A percentile compares a stretch with the other conserved stretches of the same genome.
Conservation (phyloP, 2,329 filamentous ascomycete species). For the Aspergillus piperis region DNA sequence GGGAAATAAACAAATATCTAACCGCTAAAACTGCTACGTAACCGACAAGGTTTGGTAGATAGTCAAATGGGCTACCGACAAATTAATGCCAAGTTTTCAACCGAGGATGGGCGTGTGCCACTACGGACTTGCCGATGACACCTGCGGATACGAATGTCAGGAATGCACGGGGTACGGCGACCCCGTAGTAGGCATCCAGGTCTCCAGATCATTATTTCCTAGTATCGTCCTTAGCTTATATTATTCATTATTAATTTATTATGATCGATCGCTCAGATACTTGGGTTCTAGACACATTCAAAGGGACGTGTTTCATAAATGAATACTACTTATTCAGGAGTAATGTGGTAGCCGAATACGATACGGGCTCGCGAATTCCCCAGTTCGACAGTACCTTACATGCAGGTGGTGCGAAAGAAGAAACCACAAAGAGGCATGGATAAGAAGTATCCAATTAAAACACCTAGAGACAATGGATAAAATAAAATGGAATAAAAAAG, state of each 20-base stretch:
- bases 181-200: conserved; percentile 15
- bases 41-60: conserved; percentile 14
- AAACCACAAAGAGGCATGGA: background rate
- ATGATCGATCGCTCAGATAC: background rate
- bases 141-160: conserved; percentile 23
- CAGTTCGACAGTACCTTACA: background rate
- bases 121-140: conserved; percentile 29
- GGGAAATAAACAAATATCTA: conserved; percentile 5
- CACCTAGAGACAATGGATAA: background rate
- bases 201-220: background rate
- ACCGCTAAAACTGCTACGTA: conserved; percentile 5
- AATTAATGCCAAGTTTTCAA: conserved; percentile 17
- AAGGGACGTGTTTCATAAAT: background rate
- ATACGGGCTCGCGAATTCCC: background rate
- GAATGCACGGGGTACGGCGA: conserved; percentile 20
- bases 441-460: background rate
- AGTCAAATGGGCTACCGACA: conserved; percentile 15
- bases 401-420: background rate
- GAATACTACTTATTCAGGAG: background rate
- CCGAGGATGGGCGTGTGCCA: conserved; percentile 17
- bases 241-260: background rate
- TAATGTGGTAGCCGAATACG: background rate
- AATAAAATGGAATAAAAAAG: background rate
- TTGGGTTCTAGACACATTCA: background rate
- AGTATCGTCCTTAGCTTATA: background rate